A percentile compares a stretch with the other conserved stretches of the same genome.
Evolutionary conservation across 768 basidiomycete species (phyloP).

Genomic region (Termitomyces sp.): DNA sequence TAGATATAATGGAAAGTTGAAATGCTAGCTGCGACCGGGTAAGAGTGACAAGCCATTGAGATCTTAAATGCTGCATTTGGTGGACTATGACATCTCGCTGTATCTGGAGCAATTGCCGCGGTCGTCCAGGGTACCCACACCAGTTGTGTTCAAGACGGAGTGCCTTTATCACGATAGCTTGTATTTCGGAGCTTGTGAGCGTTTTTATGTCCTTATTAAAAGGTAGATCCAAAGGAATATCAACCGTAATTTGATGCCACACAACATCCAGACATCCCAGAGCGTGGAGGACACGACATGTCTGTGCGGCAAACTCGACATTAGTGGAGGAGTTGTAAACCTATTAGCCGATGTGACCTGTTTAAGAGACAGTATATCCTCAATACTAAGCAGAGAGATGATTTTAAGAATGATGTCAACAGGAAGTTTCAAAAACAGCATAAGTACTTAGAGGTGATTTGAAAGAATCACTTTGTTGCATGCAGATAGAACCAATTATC

Average conservation of each 20-base stretch:
- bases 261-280: slow-evolving; percentile 49
- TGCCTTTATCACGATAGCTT: slow-evolving; percentile 37
- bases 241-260: slow-evolving; percentile 49
- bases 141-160: slow-evolving; percentile 52
- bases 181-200: slow-evolving; percentile 38
- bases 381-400: slow-evolving; percentile 27
- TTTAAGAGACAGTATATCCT: slow-evolving; percentile 44
- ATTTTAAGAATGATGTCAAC: slow-evolving; percentile 43
- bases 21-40: slow-evolving; percentile 28
- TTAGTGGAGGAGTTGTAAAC: neutral
- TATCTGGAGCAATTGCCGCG: slow-evolving; percentile 36
- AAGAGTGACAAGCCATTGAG: slow-evolving; percentile 46
- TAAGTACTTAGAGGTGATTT: neutral
- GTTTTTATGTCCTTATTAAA: slow-evolving; percentile 25
- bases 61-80: slow-evolving; percentile 47
- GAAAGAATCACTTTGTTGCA: no score
- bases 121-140: slow-evolving; percentile 32
- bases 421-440: slow-evolving; percentile 35
- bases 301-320: slow-evolving; percentile 40
- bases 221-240: slow-evolving; percentile 47
- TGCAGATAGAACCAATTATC: neutral
- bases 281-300: slow-evolving; percentile 59
- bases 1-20: slow-evolving; percentile 43
- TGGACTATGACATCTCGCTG: slow-evolving; percentile 36
- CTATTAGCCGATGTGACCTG: slow-evolving; percentile 33